Conservation (phyloP, 2,329 filamentous ascomycete genomes). For the Paracorniculantispora psalliotae region DNA sequence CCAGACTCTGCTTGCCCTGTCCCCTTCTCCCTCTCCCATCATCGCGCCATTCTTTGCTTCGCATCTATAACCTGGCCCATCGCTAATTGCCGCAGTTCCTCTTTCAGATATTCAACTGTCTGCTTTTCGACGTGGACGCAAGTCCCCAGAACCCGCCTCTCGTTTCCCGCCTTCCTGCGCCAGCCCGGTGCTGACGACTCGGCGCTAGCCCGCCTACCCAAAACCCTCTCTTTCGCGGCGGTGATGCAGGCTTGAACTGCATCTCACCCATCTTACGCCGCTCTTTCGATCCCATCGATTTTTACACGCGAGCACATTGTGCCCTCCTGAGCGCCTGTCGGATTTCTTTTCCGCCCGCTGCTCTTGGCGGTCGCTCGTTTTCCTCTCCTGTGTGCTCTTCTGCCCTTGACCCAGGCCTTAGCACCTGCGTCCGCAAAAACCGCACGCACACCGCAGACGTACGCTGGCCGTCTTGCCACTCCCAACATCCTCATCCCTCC, state of each 20-base stretch:
- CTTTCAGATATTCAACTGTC: not conserved
- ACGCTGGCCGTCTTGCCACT: slow-evolving; percentile 2
- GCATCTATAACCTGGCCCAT: slow-evolving; percentile 4
- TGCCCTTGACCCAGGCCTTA: slow-evolving; percentile 1
- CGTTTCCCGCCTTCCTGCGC: slow-evolving; percentile 18
- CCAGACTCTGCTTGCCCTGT: slow-evolving; percentile 6
- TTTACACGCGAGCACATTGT: not conserved
- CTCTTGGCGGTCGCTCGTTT: not conserved
- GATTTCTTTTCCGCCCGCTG: not conserved
- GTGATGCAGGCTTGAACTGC: slow-evolving; percentile 13
- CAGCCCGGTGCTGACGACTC: slow-evolving; percentile 24
- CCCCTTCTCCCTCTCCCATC: not conserved
- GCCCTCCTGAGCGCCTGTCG: not conserved
- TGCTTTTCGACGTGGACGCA: not conserved
- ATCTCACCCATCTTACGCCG: slow-evolving; percentile 1
- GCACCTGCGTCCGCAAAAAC: slow-evolving; percentile 26
- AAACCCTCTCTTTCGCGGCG: not conserved
- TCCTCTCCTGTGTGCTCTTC: not conserved
- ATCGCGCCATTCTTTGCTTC: not conserved
- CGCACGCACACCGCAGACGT: slow-evolving; percentile 19
- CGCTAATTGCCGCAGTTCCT: slow-evolving; percentile 13
- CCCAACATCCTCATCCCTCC: slow-evolving; percentile 3
- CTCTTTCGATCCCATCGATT: slow-evolving; percentile 9
- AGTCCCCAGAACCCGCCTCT: slow-evolving; percentile 14
- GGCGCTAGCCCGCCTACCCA: slow-evolving; percentile 19